Base-by-base conservation (phyloP, 805 yeast species). In the Barnettozyma botsteinii region DNA sequence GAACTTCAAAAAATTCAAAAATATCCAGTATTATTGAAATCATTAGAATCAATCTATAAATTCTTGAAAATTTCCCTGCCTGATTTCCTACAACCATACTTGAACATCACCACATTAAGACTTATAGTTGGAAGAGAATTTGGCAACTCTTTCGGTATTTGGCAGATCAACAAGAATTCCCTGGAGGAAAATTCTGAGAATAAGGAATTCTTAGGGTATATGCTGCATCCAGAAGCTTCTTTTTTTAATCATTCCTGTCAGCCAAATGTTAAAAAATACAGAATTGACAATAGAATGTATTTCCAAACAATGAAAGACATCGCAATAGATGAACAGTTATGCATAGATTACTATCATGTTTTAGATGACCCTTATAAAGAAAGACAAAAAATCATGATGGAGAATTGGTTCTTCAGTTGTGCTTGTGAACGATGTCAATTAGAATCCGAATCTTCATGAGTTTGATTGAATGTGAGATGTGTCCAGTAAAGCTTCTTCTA, bases 81-180 rank as follows among this genome's bases (percentile, higher is more conserved):
- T 0, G 50, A 53, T 1, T 45, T 46, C 15, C 48, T 69, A 22
- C 66, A 64, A 27, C 56, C 53, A 1, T 46, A 53, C 13, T 53
- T 79, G 12, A 65, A 69, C 4, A 55, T 71, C 1, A 57, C 56
- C 2, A 45, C 45, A 5, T 56, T 79, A 14, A 61, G 84, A 33
- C 58, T 61, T 13, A 67, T 75, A 3, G 60, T 75, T 35, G 86
- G 85, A 2, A 61, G 70, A 29, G 81, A 79, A 47, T 71, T 77
- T 36, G 80, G 82, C 13, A 80, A 80, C 52, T 80, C 85, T 1
- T 80, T 80, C 57, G 86, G 86, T 1, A 75, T 79, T 18, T 78
- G 85, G 83, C 75, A 79, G 35, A 56, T 50, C 7, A 57, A 65
- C 13, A 47, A 61, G 3, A 58, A 35, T 23, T 19, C 35, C 7